Evolutionary conservation across 257 asterid species (phyloP).

Genomic region (Solanum rostratum): DNA sequence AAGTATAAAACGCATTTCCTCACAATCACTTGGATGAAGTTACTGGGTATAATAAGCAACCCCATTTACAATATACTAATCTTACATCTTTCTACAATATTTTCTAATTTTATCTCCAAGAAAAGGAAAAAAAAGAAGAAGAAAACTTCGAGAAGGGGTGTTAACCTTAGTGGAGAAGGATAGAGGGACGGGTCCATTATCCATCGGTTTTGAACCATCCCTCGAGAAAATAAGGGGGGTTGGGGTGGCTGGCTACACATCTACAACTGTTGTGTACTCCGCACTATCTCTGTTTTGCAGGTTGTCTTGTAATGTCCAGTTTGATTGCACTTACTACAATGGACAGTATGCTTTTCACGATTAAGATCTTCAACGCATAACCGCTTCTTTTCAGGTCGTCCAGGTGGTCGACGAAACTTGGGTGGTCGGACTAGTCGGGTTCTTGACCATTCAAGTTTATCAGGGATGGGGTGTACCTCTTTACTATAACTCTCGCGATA

Average conservation of each 20-base stretch:
- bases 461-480: conserved; percentile 33
- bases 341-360: conserved; percentile 68
- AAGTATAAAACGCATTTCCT: not conserved
- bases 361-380: conserved; percentile 51
- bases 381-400: conserved; percentile 68
- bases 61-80: not conserved
- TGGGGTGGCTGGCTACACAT: not conserved
- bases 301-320: conserved; percentile 72
- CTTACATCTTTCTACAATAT: not conserved
- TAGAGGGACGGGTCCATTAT: not conserved
- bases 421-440: conserved; percentile 49
- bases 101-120: not conserved
- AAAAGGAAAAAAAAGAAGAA: not conserved
- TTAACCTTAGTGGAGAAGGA: not conserved
- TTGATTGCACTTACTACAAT: conserved; percentile 55
- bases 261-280: conserved; percentile 27
- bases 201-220: not conserved
- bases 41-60: not conserved
- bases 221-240: not conserved
- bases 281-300: conserved; percentile 38
- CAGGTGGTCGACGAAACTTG: conserved; percentile 58
- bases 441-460: conserved; percentile 47
- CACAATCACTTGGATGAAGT: not conserved
- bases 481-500: conserved; percentile 36
- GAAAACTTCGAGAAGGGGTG: not conserved